Evolutionary conservation across 2,329 filamentous ascomycete species (phyloP).

Genomic region (Diaporthe ilicicola): DNA sequence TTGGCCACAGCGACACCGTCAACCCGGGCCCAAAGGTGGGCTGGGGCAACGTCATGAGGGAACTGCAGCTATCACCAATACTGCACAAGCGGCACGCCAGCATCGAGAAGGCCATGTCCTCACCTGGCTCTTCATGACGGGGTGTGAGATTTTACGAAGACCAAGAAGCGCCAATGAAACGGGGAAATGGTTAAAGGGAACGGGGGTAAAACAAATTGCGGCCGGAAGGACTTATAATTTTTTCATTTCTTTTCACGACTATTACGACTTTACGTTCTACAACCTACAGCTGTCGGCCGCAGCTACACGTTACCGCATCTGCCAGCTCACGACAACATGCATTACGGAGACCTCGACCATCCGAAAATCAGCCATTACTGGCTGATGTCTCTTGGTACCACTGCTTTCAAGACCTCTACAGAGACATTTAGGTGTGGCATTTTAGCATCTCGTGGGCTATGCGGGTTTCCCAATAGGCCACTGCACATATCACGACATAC

Average conservation of each 20-base stretch:
- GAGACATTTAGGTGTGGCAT: neutral
- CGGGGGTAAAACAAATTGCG: constrained; percentile 30
- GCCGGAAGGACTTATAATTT: neutral
- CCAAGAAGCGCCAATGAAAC: neutral
- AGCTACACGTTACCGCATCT: neutral
- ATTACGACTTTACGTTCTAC: constrained; percentile 31
- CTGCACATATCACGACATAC: constrained; percentile 17
- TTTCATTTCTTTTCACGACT: constrained; percentile 20
- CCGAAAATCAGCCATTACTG: neutral
- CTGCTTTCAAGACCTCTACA: neutral
- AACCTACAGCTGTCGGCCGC: constrained; percentile 13
- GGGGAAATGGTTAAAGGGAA: constrained; percentile 30
- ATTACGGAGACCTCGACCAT: neutral
- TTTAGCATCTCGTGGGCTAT: constrained; percentile 12
- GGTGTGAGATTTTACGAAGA: neutral
- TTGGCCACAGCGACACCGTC: constrained; percentile 62
- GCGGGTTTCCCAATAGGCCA: neutral
- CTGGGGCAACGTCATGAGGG: constrained; percentile 71
- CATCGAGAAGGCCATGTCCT: constrained; percentile 65
- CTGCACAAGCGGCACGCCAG: constrained; percentile 71
- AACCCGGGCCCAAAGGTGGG: constrained; percentile 59
- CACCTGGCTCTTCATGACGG: neutral
- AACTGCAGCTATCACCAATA: constrained; percentile 67
- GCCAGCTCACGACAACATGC: neutral
- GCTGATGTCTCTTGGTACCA: neutral